Base-by-base conservation (phyloP, 1,139 yeast genomes). In the Wickerhamomyces sp. region DNA sequence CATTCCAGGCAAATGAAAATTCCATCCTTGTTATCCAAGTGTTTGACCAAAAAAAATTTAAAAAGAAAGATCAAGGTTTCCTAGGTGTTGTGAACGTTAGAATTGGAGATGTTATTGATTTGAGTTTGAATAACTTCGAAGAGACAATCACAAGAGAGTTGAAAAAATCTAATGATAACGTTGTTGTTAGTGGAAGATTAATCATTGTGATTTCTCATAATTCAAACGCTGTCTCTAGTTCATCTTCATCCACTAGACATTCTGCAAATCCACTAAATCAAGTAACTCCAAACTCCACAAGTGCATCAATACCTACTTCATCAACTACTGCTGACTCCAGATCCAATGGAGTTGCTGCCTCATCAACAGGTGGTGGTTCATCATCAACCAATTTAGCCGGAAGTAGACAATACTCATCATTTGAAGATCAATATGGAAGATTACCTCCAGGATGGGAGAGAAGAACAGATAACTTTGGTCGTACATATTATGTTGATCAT, bases 391-490 rank as follows among this genome's bases (percentile, higher is more conserved):
- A 39, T 26, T 39, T 30, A 13, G 18, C 35, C 10, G 42, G 41
- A 35, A 68, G 68, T 57, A 76, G 89, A 61, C 93, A 84, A 56
- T 84, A 82, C 58, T 86, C 95, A 2, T 88, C 98, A 2, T 93
- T 93, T 64, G 99, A 93, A 67, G 99, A 93, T 67, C 98, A 93
- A 63, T 81, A 83, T 59, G 99, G 99, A 41, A 77, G 97, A 60
- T 74, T 93, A 56, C 99, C 99, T 7, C 88, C 97, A 5, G 99
- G 99, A 4, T 93, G 99, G 99, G 99, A 93, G 68, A 81, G 99
- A 58, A 81, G 98, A 66, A 91, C 98, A 1, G 99, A 93, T 66
- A 90, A 90, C 64, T 87, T 90, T 60, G 99, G 99, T 32, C 81
- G 99, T 61, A 93, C 98, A 1, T 93, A 94, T 67, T 93, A 93